Conservation (phyloP, 2,329 filamentous ascomycete species). For the Myotisia sp. region DNA sequence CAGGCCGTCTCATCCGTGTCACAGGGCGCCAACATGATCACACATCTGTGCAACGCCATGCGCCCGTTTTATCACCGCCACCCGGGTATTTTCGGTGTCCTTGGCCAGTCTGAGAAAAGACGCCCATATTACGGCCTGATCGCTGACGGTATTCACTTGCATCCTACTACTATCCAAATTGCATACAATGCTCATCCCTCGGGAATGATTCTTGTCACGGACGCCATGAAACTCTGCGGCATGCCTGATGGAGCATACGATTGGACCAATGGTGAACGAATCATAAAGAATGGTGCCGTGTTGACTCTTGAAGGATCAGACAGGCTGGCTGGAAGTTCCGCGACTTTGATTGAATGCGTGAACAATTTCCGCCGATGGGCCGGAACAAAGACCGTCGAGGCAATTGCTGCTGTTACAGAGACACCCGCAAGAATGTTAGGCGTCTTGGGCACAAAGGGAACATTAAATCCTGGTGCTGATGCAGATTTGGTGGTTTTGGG, state of each 20-base stretch:
- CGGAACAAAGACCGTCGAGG: slow-evolving; percentile 25
- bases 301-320: slow-evolving; percentile 65
- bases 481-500: slow-evolving; percentile 29
- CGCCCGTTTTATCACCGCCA: slow-evolving; percentile 78
- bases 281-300: slow-evolving; percentile 48
- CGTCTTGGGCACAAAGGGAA: slow-evolving; percentile 26
- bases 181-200: slow-evolving; percentile 74
- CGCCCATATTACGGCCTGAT: slow-evolving; percentile 77
- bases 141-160: slow-evolving; percentile 77
- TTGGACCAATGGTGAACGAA: slow-evolving; percentile 62
- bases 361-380: slow-evolving; percentile 33
- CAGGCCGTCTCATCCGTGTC: slow-evolving; percentile 56
- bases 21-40: slow-evolving; percentile 77
- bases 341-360: slow-evolving; percentile 31
- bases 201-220: slow-evolving; percentile 78
- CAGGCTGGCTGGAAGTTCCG: slow-evolving; percentile 57
- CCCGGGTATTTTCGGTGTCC: slow-evolving; percentile 74
- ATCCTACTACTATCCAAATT: slow-evolving; percentile 77
- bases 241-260: slow-evolving; percentile 71
- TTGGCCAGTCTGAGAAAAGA: slow-evolving; percentile 48
- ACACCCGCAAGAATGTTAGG: slow-evolving; percentile 28
- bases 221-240: slow-evolving; percentile 79
- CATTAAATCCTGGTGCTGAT: slow-evolving; percentile 27
- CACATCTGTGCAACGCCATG: slow-evolving; percentile 92
- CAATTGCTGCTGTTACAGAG: slow-evolving; percentile 28